These are phyloP conservation scores for Lichtheimia corymbifera DNA, from an alignment of 371 early-diverging fungal species.

Conservation along the genomic window DNA sequence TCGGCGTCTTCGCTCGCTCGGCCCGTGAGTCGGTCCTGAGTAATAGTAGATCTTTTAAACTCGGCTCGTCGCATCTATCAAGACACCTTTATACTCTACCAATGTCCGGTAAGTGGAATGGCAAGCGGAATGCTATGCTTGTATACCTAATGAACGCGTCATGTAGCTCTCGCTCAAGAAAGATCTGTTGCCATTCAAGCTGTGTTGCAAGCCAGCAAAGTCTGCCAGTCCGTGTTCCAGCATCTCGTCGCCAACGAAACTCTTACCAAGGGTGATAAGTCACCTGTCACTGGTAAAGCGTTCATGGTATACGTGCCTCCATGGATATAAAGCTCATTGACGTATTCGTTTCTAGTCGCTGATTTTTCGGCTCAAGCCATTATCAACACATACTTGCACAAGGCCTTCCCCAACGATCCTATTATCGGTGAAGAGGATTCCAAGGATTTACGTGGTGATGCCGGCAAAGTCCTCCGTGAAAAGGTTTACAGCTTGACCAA, in stretches of 20 bases:
- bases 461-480: conserved; percentile 64
- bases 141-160: too few species aligned
- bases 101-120: background rate
- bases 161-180: conserved; percentile 62
- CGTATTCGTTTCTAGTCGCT: conserved; percentile 66
- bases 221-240: conserved; percentile 84
- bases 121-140: too few species aligned
- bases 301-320: background rate
- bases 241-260: conserved; percentile 77
- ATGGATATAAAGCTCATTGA: background rate
- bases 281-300: conserved; percentile 86
- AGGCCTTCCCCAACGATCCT: conserved; percentile 82
- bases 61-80: too few species aligned
- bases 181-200: conserved; percentile 85
- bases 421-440: conserved; percentile 96
- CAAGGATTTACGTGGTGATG: conserved; percentile 76
- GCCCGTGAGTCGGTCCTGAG: too few species aligned
- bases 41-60: too few species aligned
- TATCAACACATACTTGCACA: conserved; percentile 78
- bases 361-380: conserved; percentile 96
- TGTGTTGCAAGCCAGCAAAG: conserved; percentile 81
- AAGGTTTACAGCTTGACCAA: conserved; percentile 84
- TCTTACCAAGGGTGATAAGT: conserved; percentile 89
- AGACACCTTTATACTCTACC: background rate
- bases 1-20: too few species aligned